Percentiles rank a stretch among this genome's conserved stretches.
phyloP scores from a whole-genome alignment of 495 filamentous ascomycete species.

The Talaromyces wortmannii region DNA sequence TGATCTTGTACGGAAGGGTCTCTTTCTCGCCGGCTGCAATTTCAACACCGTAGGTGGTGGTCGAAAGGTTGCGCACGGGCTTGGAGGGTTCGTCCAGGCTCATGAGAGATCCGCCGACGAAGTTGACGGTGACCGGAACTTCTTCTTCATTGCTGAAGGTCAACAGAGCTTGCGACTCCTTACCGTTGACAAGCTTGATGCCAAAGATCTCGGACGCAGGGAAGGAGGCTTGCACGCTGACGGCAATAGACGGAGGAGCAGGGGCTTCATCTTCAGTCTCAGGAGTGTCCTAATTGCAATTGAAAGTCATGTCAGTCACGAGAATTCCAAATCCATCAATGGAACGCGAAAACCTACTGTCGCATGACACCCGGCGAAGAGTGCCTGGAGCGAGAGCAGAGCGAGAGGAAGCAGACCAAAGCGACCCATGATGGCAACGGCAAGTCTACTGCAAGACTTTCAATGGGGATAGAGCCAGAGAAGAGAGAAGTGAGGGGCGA shows the following conservation, averaged over 20 bases:
- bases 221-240: constrained; percentile 73
- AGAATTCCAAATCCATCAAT: background rate
- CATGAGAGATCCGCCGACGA: constrained; percentile 73
- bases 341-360: constrained; percentile 43
- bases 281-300: constrained; percentile 25
- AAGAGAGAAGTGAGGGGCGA: constrained; percentile 11
- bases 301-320: background rate
- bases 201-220: constrained; percentile 87
- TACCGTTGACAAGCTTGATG: constrained; percentile 90
- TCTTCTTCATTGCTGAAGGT: constrained; percentile 80
- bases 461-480: background rate
- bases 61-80: constrained; percentile 79
- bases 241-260: constrained; percentile 55
- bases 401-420: constrained; percentile 64
- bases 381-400: constrained; percentile 61
- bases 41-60: constrained; percentile 61
- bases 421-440: constrained; percentile 57
- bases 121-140: constrained; percentile 63
- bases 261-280: constrained; percentile 40
- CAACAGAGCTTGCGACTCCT: constrained; percentile 75
- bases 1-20: constrained; percentile 74
- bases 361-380: constrained; percentile 53
- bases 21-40: constrained; percentile 74
- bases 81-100: constrained; percentile 46
- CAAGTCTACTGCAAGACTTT: constrained; percentile 2